Conservation (phyloP, 495 filamentous ascomycete genomes). For the Podospora appendiculata region DNA sequence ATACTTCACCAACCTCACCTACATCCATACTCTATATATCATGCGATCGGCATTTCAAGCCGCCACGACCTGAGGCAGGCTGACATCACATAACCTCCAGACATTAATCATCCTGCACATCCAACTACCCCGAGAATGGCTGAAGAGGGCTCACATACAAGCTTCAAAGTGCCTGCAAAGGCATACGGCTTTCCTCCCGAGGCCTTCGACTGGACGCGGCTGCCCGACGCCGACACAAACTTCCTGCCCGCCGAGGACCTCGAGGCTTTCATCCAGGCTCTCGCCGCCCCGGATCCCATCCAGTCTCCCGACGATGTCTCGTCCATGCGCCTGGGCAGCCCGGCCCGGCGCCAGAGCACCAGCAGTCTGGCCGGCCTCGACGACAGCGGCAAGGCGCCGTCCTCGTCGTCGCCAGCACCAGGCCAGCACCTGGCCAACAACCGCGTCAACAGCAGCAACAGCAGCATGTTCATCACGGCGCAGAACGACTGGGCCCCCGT, state of each 20-base stretch:
- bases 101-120: neutral
- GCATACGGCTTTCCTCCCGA: slow-evolving; percentile 41
- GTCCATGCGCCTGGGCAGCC: slow-evolving; percentile 16
- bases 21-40: too few relatives aligned
- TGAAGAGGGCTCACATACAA: neutral
- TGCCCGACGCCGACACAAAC: slow-evolving; percentile 59
- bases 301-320: slow-evolving; percentile 31
- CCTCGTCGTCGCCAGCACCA: neutral
- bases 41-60: too few relatives aligned
- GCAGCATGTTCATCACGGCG: slow-evolving; percentile 54
- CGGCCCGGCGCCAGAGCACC: slow-evolving; percentile 9
- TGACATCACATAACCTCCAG: neutral
- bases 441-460: slow-evolving; percentile 6
- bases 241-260: slow-evolving; percentile 54
- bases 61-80: too few relatives aligned
- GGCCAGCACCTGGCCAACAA: neutral
- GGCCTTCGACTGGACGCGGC: slow-evolving; percentile 34
- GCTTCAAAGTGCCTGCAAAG: slow-evolving; percentile 18
- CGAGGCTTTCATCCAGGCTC: slow-evolving; percentile 50
- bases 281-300: slow-evolving; percentile 44
- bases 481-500: slow-evolving; percentile 84
- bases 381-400: slow-evolving; percentile 6
- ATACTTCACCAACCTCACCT: too few relatives aligned
- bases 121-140: neutral
- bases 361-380: slow-evolving; percentile 13